Conservation (phyloP, 805 yeast species). For the Pichia paraexigua region DNA sequence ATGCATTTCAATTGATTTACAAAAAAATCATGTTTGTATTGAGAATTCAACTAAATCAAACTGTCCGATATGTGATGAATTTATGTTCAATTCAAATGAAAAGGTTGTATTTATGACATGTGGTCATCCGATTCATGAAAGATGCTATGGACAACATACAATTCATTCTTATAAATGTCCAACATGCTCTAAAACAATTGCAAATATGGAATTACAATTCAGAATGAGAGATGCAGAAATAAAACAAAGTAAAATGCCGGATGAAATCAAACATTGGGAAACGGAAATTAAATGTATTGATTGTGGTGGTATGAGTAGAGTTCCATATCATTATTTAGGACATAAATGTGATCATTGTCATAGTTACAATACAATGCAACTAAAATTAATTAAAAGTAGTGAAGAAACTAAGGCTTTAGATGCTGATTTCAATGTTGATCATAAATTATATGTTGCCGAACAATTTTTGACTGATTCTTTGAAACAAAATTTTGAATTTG, state of each 20-base stretch:
- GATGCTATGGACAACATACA: constrained; percentile 75
- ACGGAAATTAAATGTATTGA: constrained; percentile 77
- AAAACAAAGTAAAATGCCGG: constrained; percentile 65
- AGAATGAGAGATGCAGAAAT: constrained; percentile 82
- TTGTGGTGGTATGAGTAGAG: constrained; percentile 74
- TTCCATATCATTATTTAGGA: constrained; percentile 76
- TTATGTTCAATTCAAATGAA: constrained; percentile 71
- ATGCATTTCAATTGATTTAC: constrained; percentile 73
- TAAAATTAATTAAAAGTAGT: constrained; percentile 62
- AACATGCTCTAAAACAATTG: constrained; percentile 73
- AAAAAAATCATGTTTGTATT: constrained; percentile 73
- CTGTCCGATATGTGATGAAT: constrained; percentile 91
- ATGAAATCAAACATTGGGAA: constrained; percentile 69
- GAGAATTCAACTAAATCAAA: constrained; percentile 83
- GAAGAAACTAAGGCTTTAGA: constrained; percentile 21
- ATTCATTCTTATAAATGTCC: constrained; percentile 87
- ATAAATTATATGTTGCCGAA: neutral
- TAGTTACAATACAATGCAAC: constrained; percentile 79
- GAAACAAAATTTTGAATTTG: constrained; percentile 28
- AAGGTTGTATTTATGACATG: constrained; percentile 89
- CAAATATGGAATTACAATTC: constrained; percentile 84
- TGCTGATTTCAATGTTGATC: constrained; percentile 5
- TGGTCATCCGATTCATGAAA: constrained; percentile 89
- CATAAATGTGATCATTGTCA: constrained; percentile 79
- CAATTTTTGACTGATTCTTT: constrained; percentile 21